Conservation (phyloP, 371 early-diverging fungal species). For the Cokeromyces recurvatus region DNA sequence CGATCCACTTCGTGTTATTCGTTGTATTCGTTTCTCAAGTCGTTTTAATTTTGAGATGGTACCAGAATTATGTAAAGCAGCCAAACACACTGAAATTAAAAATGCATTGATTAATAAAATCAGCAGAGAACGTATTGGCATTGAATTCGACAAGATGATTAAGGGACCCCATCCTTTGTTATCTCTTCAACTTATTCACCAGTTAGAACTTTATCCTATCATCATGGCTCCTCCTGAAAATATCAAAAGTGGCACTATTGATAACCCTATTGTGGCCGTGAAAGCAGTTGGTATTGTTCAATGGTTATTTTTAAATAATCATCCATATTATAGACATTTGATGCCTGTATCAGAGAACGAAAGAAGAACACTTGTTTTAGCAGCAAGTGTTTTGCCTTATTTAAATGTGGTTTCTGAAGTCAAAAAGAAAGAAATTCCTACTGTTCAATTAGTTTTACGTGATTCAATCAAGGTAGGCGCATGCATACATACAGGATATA, state of each 20-base stretch:
- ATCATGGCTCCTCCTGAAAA: constrained; percentile 51
- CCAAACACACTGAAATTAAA: constrained; percentile 53
- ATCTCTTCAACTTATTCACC: constrained; percentile 47
- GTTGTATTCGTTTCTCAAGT: constrained; percentile 95
- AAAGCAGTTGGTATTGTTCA: constrained; percentile 41
- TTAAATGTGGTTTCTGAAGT: constrained; percentile 20
- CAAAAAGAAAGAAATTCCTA: constrained; percentile 29
- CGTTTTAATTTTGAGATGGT: constrained; percentile 84
- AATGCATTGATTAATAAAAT: constrained; percentile 81
- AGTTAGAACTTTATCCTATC: constrained; percentile 48
- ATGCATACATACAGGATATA: no score
- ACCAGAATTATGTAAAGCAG: constrained; percentile 64
- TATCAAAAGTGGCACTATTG: constrained; percentile 28
- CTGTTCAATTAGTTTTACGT: constrained; percentile 33
- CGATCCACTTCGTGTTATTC: constrained; percentile 97
- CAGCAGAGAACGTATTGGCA: constrained; percentile 93
- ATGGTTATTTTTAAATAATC: constrained; percentile 28
- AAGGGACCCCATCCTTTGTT: constrained; percentile 52
- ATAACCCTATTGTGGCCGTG: constrained; percentile 28
- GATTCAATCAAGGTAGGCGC: constrained; percentile 35
- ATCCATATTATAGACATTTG: not conserved
- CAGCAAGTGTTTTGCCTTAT: constrained; percentile 45
- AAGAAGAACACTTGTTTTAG: constrained; percentile 9
- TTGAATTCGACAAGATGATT: constrained; percentile 96
- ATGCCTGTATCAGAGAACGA: constrained; percentile 11